These are phyloP conservation scores for Coemansia sp. DNA, from an alignment of 192 early-diverging fungal genomes.

Conservation along the genomic window DNA sequence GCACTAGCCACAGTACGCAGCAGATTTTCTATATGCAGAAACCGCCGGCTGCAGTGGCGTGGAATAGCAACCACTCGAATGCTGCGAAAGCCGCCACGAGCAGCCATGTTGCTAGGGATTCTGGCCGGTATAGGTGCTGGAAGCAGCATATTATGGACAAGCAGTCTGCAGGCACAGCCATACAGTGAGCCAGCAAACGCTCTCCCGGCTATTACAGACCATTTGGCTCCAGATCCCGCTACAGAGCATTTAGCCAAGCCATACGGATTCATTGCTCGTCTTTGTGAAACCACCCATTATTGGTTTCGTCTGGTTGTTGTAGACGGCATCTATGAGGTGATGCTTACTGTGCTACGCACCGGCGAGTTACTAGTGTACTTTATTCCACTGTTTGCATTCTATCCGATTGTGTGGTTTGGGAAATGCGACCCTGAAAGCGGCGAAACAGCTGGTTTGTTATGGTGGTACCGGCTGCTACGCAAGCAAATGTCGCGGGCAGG, in stretches of 20 bases:
- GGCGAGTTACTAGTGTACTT: slow-evolving; percentile 65
- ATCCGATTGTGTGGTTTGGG: slow-evolving; percentile 64
- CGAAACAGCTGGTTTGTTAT: slow-evolving; percentile 63
- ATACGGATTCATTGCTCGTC: not conserved
- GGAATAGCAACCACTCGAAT: too few species aligned
- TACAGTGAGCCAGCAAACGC: too few species aligned
- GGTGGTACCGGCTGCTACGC: slow-evolving; percentile 84
- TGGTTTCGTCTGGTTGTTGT: slow-evolving; percentile 12
- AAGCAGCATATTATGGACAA: too few species aligned
- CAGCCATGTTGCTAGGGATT: too few species aligned
- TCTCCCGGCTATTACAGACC: too few species aligned
- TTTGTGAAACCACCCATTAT: not conserved
- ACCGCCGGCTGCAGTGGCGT: not conserved
- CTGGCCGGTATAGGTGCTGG: too few species aligned
- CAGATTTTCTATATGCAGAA: not conserved
- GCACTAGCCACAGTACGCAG: not conserved
- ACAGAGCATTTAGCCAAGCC: not conserved
- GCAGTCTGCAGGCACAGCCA: too few species aligned
- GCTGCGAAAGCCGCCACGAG: too few species aligned
- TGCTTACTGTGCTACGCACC: slow-evolving; percentile 53
- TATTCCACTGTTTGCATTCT: slow-evolving; percentile 62
- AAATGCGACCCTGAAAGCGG: slow-evolving; percentile 38
- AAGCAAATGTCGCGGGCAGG: slow-evolving; percentile 81
- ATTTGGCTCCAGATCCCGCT: too few species aligned
- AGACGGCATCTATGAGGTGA: slow-evolving; percentile 21